phyloP scores from a whole-genome alignment of 2,329 filamentous ascomycete species.

The Aureobasidium namibiae region DNA sequence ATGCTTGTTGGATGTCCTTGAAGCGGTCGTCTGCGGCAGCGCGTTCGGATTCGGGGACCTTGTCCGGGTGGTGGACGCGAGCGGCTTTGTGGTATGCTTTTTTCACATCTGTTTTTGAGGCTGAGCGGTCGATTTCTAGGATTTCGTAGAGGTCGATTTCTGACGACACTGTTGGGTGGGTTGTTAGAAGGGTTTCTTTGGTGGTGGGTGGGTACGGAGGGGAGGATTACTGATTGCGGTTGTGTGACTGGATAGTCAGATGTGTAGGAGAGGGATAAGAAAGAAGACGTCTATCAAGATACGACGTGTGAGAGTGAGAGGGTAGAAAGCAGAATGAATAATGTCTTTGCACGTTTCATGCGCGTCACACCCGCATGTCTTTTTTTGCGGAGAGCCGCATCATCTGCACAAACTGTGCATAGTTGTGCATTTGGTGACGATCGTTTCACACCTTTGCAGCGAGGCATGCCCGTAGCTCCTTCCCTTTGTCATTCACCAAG shows the following conservation, averaged over 20 bases:
- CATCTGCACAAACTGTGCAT: not conserved
- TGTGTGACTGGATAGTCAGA: too few relatives aligned
- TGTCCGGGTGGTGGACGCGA: conserved; percentile 65
- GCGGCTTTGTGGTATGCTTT: conserved; percentile 85
- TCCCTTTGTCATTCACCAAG: not conserved
- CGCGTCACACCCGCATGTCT: conserved; percentile 1
- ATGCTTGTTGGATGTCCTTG: conserved; percentile 87
- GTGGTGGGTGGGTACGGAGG: not conserved
- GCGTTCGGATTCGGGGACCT: conserved; percentile 79
- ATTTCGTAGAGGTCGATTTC: conserved; percentile 40
- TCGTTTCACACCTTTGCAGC: too few relatives aligned
- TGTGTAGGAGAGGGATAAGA: too few relatives aligned
- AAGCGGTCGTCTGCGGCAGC: conserved; percentile 83
- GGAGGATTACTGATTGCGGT: conserved; percentile 3
- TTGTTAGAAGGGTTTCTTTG: not conserved
- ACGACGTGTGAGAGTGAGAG: not conserved
- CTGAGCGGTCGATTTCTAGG: conserved; percentile 45
- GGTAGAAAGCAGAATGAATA: too few relatives aligned
- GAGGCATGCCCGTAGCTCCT: not conserved
- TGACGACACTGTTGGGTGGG: conserved; percentile 26
- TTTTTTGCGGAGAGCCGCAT: conserved; percentile 8
- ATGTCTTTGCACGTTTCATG: not conserved
- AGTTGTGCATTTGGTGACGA: too few relatives aligned
- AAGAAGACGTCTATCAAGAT: not conserved
- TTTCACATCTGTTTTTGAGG: conserved; percentile 75